Base-by-base conservation (phyloP, 2,329 filamentous ascomycete species). In the Colletotrichum limetticola region DNA sequence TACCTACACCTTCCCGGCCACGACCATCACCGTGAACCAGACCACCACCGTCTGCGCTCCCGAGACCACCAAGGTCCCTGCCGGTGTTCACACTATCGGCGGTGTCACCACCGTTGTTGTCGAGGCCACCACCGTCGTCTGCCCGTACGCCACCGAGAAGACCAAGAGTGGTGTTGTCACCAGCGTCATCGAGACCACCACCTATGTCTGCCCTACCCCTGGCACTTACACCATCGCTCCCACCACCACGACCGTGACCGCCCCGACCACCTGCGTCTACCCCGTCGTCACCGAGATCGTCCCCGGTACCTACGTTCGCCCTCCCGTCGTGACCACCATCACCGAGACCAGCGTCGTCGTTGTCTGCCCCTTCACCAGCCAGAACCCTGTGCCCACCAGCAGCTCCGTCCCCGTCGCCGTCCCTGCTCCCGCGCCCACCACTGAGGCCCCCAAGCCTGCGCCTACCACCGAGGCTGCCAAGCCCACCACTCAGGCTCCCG, bases 221-320 rank as follows among this genome's bases (percentile, higher is more conserved):
- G 93, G 93, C 82, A 94, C 91, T 70, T 95, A 94, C 88, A 94
- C 91, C 80, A 91, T 95, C 77, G 91, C 87, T 76, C 91, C 93
- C 70, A 87, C 87, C 80, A 93, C 91, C 80, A 93, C 91, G 76
- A 86, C 91, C 76, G 83, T 86, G 70, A 81, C 79, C 71, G 83
- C 85, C 77, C 86, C 87, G 72, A 88, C 86, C 63, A 85, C 87
- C 76, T 84, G 92, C 69, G 88, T 91, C 78, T 91, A 92, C 83
- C 93, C 93, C 64, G 88, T 88, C 72, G 88, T 92, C 66, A 90
- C 90, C 76, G 89, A 86, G 78, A 91, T 91, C 83, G 84, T 84
- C 73, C 91, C 93, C 64, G 93, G 93, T 76, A 94, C 91, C 79
- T 95, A 95, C 89, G 92, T 91, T 76, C 90, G 91, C 78, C 88